Percentiles rank a stretch among this genome's conserved stretches.
These are phyloP conservation scores for Aureobasidium sp. DNA, from an alignment of 2,329 filamentous ascomycete species.

Conservation along the genomic window DNA sequence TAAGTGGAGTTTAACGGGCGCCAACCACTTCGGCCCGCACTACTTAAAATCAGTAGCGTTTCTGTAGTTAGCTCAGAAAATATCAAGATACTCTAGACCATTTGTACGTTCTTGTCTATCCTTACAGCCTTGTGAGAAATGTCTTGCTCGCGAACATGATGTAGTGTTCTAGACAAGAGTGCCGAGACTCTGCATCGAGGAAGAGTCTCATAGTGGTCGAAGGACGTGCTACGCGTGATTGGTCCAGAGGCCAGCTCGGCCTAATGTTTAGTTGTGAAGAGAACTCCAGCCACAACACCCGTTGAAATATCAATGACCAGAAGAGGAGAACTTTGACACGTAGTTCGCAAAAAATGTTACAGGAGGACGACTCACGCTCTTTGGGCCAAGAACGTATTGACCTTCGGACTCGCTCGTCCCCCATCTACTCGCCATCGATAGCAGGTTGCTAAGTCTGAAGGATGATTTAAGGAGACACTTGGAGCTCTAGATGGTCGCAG, in stretches of 20 bases:
- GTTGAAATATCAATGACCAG: slow-evolving; percentile 1
- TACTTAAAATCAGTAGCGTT: slow-evolving; percentile 4
- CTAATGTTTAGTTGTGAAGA: background rate
- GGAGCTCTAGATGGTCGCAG: background rate
- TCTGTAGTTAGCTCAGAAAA: background rate
- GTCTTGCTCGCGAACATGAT: background rate
- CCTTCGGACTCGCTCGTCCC: background rate
- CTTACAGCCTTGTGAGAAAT: background rate
- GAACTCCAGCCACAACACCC: background rate
- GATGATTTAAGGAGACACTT: background rate
- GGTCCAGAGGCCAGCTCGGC: background rate
- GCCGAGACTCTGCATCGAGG: background rate
- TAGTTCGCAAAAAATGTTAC: background rate
- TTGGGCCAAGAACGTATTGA: background rate
- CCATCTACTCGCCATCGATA: background rate
- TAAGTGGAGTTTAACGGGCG: slow-evolving; percentile 2
- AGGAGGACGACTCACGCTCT: too few species aligned
- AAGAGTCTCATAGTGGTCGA: background rate
- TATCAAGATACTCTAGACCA: background rate
- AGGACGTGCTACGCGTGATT: background rate
- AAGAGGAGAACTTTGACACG: background rate
- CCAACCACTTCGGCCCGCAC: slow-evolving; percentile 2
- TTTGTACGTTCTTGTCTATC: background rate
- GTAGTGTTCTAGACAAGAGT: background rate
- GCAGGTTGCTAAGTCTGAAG: background rate